Conservation (phyloP, 2,329 filamentous ascomycete species). For the Calonectria henricotiae region DNA sequence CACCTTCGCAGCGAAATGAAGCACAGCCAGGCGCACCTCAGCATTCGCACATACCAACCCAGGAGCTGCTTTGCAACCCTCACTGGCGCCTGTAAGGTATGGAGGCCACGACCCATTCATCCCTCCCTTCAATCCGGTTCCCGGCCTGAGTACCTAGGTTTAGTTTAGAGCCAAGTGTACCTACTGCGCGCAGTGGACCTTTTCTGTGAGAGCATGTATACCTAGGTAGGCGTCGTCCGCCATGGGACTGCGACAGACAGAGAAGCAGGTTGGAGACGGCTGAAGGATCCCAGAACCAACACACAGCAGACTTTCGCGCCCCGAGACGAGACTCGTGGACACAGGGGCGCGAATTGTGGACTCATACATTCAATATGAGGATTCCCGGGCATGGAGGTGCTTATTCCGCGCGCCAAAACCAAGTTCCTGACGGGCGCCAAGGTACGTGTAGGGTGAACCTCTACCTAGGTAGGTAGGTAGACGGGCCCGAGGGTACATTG, state of each 20-base stretch:
- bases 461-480: not conserved
- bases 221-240: conserved; percentile 19
- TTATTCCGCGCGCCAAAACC: conserved; percentile 6
- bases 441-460: conserved; percentile 23
- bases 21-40: not conserved
- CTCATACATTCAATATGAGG: conserved; percentile 18
- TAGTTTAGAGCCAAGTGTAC: conserved; percentile 17
- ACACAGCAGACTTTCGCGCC: not conserved
- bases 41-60: conserved; percentile 30
- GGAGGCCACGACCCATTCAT: conserved; percentile 31
- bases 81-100: conserved; percentile 33
- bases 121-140: conserved; percentile 24
- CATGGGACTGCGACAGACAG: conserved; percentile 21
- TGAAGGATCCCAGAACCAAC: conserved; percentile 4
- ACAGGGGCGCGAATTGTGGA: conserved; percentile 22
- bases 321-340: conserved; percentile 26
- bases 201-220: conserved; percentile 4
- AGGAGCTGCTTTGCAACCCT: conserved; percentile 20
- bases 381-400: conserved; percentile 23
- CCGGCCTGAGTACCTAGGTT: conserved; percentile 13
- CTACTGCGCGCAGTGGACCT: conserved; percentile 8
- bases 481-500: conserved; percentile 28
- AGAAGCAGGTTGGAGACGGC: conserved; percentile 10
- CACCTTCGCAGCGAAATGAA: conserved; percentile 14
- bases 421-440: conserved; percentile 27